These are phyloP conservation scores for Erysimum cheiranthoides DNA, from an alignment of 345 rosid genomes.

Conservation along the genomic window DNA sequence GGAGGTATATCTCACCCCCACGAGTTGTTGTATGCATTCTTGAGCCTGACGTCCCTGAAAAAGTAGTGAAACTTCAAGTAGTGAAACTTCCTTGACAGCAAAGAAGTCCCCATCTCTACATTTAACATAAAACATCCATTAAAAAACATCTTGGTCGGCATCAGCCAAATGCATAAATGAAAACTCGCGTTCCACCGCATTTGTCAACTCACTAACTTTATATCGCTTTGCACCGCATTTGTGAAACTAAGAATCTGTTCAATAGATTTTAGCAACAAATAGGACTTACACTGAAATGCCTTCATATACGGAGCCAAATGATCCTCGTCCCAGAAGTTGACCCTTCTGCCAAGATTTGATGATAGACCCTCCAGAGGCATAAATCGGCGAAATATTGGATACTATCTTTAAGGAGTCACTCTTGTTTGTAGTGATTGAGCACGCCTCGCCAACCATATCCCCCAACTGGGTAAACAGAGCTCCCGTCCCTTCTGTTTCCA, in stretches of 20 bases:
- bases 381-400: conserved; percentile 69
- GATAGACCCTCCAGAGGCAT: conserved; percentile 52
- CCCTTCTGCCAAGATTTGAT: conserved; percentile 83
- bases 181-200: not conserved
- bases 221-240: not conserved
- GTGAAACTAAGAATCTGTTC: conserved; percentile 5
- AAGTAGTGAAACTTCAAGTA: too few species aligned
- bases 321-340: conserved; percentile 78
- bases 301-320: conserved; percentile 85
- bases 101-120: conserved; percentile 79
- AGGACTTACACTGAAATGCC: conserved; percentile 78
- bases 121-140: conserved; percentile 15
- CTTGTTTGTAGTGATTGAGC: conserved; percentile 59
- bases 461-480: conserved; percentile 14
- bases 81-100: conserved; percentile 85
- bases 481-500: conserved; percentile 42
- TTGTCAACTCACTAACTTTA: too few species aligned
- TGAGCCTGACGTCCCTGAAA: conserved; percentile 73
- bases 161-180: not conserved
- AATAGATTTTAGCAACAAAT: not conserved
- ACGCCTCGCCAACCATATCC: conserved; percentile 48
- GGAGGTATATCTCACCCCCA: conserved; percentile 59
- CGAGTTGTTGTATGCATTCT: conserved; percentile 74
- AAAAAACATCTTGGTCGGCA: not conserved
- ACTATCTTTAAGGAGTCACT: conserved; percentile 69